phyloP scores from a whole-genome alignment of 2,329 filamentous ascomycete species.

The Lachnum nothofagi region DNA sequence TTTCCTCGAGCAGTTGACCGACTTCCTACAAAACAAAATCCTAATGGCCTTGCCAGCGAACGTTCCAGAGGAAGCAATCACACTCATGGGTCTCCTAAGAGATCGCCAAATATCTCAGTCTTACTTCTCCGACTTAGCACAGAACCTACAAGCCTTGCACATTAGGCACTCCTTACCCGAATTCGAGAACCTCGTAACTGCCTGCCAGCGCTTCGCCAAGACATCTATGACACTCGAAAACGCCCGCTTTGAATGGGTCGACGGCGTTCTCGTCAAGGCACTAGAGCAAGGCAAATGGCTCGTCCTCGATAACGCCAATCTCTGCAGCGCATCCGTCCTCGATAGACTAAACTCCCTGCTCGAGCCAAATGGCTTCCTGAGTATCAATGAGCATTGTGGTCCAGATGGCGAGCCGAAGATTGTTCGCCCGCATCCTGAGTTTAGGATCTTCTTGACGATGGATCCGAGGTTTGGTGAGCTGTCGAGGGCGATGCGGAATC shows the following conservation, averaged over 20 bases:
- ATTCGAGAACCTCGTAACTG: constrained; percentile 22
- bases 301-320: constrained; percentile 92
- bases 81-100: constrained; percentile 48
- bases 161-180: constrained; percentile 39
- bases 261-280: constrained; percentile 85
- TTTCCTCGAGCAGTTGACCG: constrained; percentile 49
- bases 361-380: constrained; percentile 80
- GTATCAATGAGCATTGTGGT: constrained; percentile 88
- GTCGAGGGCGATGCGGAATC: constrained; percentile 93
- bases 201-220: constrained; percentile 40
- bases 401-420: constrained; percentile 74
- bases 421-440: constrained; percentile 76
- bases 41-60: constrained; percentile 44
- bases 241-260: constrained; percentile 91
- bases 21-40: constrained; percentile 48
- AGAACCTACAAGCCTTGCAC: constrained; percentile 29
- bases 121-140: constrained; percentile 29
- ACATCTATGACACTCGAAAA: constrained; percentile 57
- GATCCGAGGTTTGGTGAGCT: constrained; percentile 89
- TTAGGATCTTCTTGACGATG: constrained; percentile 89
- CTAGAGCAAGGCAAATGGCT: constrained; percentile 85
- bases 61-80: constrained; percentile 44
- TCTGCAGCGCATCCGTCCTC: constrained; percentile 90
- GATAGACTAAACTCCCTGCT: constrained; percentile 92
- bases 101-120: constrained; percentile 12